Evolutionary conservation across 345 rosid species (phyloP).

Genomic region (Pistacia vera): DNA sequence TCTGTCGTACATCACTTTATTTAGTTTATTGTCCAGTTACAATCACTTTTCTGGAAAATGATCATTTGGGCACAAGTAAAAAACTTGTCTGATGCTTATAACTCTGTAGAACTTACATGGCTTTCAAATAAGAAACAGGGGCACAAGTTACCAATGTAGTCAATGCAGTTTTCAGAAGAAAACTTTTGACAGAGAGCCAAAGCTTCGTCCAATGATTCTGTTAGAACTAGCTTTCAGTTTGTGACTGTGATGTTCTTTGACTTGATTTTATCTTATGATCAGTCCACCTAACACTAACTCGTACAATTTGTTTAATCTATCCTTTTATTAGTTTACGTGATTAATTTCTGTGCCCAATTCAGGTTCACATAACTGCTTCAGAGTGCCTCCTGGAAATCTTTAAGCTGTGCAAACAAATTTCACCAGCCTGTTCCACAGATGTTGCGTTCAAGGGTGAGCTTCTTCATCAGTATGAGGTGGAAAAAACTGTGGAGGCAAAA

Average conservation of each 20-base stretch:
- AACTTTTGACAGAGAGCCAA: no score
- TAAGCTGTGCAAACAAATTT: constrained; percentile 40
- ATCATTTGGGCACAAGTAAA: neutral
- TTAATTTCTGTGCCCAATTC: neutral
- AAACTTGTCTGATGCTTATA: neutral
- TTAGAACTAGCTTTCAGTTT: no score
- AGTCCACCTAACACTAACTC: no score
- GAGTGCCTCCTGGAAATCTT: constrained; percentile 70
- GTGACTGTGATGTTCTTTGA: no score
- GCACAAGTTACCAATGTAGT: no score
- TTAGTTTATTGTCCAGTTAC: neutral
- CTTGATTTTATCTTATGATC: no score
- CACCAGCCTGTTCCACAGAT: constrained; percentile 31
- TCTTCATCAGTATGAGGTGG: constrained; percentile 58
- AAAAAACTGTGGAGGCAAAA: constrained; percentile 79
- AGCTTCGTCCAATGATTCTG: no score
- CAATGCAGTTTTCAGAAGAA: no score
- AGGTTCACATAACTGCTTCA: constrained; percentile 86
- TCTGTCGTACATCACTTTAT: no score
- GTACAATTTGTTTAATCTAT: no score
- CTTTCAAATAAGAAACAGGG: no score
- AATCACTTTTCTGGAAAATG: neutral
- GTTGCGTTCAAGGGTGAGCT: constrained; percentile 53
- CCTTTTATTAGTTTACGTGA: no score
- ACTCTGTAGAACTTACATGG: neutral